A percentile compares a stretch with the other conserved stretches of the same genome.
phyloP scores from a whole-genome alignment of 2,329 filamentous ascomycete genomes.

The Dactylellina drechsleri region DNA sequence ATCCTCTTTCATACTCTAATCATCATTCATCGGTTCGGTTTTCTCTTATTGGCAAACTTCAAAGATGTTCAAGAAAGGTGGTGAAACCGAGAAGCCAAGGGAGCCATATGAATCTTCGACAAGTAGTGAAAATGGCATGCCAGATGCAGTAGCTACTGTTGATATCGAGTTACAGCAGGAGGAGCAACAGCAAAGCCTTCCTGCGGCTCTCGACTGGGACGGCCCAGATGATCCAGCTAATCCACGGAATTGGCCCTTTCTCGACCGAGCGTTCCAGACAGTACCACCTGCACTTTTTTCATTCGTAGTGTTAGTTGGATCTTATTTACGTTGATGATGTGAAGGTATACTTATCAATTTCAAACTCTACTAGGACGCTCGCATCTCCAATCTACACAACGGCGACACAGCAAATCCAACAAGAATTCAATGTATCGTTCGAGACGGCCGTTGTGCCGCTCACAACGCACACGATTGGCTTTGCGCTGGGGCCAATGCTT shows the following conservation, averaged over 20 bases:
- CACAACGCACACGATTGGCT: slow-evolving; percentile 56
- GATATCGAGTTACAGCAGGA: slow-evolving; percentile 30
- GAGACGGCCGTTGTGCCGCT: slow-evolving; percentile 56
- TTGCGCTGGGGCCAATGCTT: slow-evolving; percentile 57
- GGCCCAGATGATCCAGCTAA: slow-evolving; percentile 61
- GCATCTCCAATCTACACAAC: slow-evolving; percentile 56
- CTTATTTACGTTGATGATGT: too few species aligned
- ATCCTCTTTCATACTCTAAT: not conserved
- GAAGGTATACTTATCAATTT: not conserved
- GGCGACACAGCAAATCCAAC: slow-evolving; percentile 48
- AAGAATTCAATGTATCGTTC: slow-evolving; percentile 50
- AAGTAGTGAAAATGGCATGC: slow-evolving; percentile 26
- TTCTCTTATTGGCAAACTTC: not conserved
- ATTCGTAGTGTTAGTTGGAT: slow-evolving; percentile 61
- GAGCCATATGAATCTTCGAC: slow-evolving; percentile 26
- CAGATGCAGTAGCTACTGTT: slow-evolving; percentile 7
- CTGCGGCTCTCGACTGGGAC: slow-evolving; percentile 59
- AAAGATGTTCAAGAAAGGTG: slow-evolving; percentile 33
- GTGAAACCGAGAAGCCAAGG: slow-evolving; percentile 7
- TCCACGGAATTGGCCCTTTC: slow-evolving; percentile 62
- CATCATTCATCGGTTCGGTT: not conserved
- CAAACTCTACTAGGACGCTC: slow-evolving; percentile 51
- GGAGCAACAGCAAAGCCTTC: not conserved
- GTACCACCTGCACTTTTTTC: slow-evolving; percentile 60
- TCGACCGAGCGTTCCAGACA: slow-evolving; percentile 60